A percentile compares a stretch with the other conserved stretches of the same genome.
These are phyloP conservation scores for Thielaviopsis musarum DNA, from an alignment of 2,329 filamentous ascomycete genomes.

Conservation along the genomic window DNA sequence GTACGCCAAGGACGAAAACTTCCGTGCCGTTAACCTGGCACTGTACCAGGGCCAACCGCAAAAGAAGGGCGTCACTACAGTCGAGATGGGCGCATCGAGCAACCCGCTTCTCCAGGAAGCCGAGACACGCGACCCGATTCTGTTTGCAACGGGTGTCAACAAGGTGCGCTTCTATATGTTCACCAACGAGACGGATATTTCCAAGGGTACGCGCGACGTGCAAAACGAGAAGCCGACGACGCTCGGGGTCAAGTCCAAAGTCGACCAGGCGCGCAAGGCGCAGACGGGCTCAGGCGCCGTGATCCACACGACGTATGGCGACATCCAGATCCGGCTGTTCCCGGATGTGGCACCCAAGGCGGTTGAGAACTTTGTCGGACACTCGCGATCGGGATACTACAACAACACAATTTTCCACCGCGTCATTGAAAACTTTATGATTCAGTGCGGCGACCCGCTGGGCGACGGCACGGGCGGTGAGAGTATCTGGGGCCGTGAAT, in stretches of 20 bases:
- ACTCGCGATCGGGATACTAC: conserved; percentile 81
- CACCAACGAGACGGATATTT: conserved; percentile 71
- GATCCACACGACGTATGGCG: conserved; percentile 83
- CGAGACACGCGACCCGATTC: conserved; percentile 75
- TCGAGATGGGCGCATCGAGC: conserved; percentile 89
- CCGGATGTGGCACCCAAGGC: conserved; percentile 85
- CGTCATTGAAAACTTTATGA: conserved; percentile 97
- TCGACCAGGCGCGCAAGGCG: conserved; percentile 37
- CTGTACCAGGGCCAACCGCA: conserved; percentile 92
- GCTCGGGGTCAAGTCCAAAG: conserved; percentile 26
- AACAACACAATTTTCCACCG: conserved; percentile 96
- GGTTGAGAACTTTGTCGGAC: conserved; percentile 94
- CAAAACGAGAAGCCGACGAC: conserved; percentile 81
- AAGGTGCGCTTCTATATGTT: conserved; percentile 98
- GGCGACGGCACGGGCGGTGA: conserved; percentile 83
- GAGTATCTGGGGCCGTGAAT: conserved; percentile 83
- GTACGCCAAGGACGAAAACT: conserved; percentile 78
- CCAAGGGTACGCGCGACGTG: conserved; percentile 72
- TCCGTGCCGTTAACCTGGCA: conserved; percentile 66
- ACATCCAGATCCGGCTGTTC: conserved; percentile 86
- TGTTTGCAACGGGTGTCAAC: conserved; percentile 66
- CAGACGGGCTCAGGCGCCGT: conserved; percentile 67
- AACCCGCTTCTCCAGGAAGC: conserved; percentile 90
- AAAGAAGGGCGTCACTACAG: conserved; percentile 82
- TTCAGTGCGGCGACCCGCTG: conserved; percentile 69